Evolutionary conservation across 1,139 yeast species (phyloP), one percentile per base, ranked within the genome.

Genomic region (Groenewaldozyma auringiensis): DNA sequence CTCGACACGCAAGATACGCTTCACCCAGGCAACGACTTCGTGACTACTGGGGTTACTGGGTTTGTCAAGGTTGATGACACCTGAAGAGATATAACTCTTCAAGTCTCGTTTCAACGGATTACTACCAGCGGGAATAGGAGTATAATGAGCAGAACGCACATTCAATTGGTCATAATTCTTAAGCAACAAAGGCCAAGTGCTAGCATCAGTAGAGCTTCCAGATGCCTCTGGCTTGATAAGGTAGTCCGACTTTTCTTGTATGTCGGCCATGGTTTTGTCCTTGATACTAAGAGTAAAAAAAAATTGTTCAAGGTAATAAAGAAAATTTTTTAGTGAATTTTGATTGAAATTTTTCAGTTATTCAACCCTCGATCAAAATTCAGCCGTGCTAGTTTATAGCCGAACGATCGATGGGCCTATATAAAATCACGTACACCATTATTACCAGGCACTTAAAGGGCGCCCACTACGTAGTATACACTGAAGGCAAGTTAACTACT

Each of bases 21-120:
- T 92, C 63, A 92, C 82, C 98, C 98, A 92, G 33, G 98, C 98
- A 59, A 92, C 98, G 64, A 92, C 98, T 72, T 92, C 97, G 72
- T 89, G 97, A 47, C 96, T 86, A 45, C 95, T 85, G 57, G 98
- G 98, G 69, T 92, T 92, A 33, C 95, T 84, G 58, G 98, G 98
- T 71, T 92, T 92, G 72, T 92, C 98, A 62, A 92, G 77, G 73
- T 92, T 92, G 65, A 92, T 89, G 47, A 92, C 95, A 74, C 98
- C 98, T 13, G 96, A 82, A 43, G 94, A 81, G 59, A 92, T 75
- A 68, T 92, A 92, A 37, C 87, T 77, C 70, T 85, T 85, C 60
- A 92, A 71, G 68, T 89, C 96, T 74, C 98, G 83, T 71, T 88
- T 88, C 64, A 86, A 76, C 50, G 98, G 98, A 49, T 96, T 80